Evolutionary conservation across 352 stramenopile genomes (phyloP).

Genomic region (Pythium graminicola): DNA sequence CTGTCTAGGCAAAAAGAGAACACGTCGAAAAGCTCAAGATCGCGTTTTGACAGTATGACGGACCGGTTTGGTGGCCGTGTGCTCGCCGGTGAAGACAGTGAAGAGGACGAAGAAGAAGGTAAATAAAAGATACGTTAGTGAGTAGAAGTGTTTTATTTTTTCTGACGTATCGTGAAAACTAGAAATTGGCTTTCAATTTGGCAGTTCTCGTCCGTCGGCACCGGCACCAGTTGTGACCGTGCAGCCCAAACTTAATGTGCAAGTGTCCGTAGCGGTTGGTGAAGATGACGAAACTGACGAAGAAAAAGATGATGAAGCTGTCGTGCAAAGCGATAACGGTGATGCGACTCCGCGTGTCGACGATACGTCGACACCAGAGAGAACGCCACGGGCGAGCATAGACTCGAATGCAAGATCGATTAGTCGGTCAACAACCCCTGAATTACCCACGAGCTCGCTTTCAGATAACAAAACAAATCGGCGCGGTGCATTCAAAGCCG

Average conservation of each 20-base stretch:
- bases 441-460: not conserved
- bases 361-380: not conserved
- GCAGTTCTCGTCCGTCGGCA: not conserved
- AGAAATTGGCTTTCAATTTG: constrained; percentile 21
- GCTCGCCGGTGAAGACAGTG: constrained; percentile 69
- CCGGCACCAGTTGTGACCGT: not conserved
- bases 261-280: constrained; percentile 3
- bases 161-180: not conserved
- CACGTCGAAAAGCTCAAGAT: too few species aligned
- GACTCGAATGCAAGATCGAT: constrained; percentile 11
- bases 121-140: not conserved
- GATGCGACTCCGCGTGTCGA: not conserved
- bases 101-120: constrained; percentile 67
- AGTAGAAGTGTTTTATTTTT: not conserved
- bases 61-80: constrained; percentile 56
- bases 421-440: constrained; percentile 11
- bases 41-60: constrained; percentile 27
- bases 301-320: constrained; percentile 6
- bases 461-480: not conserved
- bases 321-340: not conserved
- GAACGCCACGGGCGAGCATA: constrained; percentile 4
- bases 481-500: not conserved
- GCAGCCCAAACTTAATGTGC: constrained; percentile 18
- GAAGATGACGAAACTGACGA: constrained; percentile 27
- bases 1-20: too few species aligned